phyloP scores from a whole-genome alignment of 371 early-diverging fungal species.

The Mycotypha africana region DNA sequence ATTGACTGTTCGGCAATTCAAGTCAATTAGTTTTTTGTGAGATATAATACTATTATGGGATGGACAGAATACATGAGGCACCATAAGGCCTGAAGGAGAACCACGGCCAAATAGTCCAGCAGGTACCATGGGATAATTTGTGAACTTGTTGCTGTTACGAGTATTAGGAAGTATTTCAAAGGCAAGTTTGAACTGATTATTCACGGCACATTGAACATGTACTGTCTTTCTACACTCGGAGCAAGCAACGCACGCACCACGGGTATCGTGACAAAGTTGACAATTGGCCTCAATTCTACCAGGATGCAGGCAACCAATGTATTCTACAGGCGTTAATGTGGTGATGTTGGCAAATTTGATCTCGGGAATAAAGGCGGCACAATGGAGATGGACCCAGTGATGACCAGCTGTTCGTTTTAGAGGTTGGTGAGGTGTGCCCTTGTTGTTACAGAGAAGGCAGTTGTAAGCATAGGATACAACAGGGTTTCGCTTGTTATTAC shows the following conservation, averaged over 20 bases:
- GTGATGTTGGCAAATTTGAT: constrained; percentile 58
- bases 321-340: constrained; percentile 74
- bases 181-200: constrained; percentile 33
- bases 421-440: constrained; percentile 42
- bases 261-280: constrained; percentile 34
- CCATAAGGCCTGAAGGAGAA: constrained; percentile 38
- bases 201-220: constrained; percentile 47
- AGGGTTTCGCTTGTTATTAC: constrained; percentile 54
- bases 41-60: constrained; percentile 30
- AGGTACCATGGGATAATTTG: constrained; percentile 15
- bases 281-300: constrained; percentile 58
- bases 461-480: constrained; percentile 54
- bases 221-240: constrained; percentile 30
- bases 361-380: constrained; percentile 84
- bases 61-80: constrained; percentile 50
- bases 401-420: constrained; percentile 85
- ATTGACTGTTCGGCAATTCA: constrained; percentile 15
- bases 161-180: constrained; percentile 34
- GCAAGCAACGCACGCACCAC: constrained; percentile 42
- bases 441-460: constrained; percentile 56
- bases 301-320: constrained; percentile 58
- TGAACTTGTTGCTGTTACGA: constrained; percentile 1
- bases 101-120: constrained; percentile 15
- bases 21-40: constrained; percentile 9
- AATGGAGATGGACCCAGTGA: constrained; percentile 92